Percentiles rank a stretch among this genome's conserved stretches.
phyloP scores from a whole-genome alignment of 2,329 filamentous ascomycete genomes.

The Teratosphaeria gauchensis region DNA sequence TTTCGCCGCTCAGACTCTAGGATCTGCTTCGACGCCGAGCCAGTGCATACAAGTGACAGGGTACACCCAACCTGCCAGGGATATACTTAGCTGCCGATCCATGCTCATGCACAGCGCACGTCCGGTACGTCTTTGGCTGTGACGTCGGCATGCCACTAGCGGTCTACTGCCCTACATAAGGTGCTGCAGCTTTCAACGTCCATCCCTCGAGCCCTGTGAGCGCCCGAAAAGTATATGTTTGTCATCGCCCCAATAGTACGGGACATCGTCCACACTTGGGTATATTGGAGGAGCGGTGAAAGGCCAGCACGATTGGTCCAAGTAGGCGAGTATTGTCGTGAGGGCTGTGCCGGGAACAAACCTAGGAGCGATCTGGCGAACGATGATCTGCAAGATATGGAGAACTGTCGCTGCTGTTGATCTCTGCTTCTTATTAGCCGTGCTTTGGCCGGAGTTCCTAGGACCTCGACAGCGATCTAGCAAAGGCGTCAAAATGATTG shows the following conservation, averaged over 20 bases:
- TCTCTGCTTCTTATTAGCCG: not conserved
- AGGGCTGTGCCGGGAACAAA: slow-evolving; percentile 11
- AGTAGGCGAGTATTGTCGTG: not conserved
- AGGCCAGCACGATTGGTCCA: slow-evolving; percentile 6
- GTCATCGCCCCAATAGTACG: not conserved
- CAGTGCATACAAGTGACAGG: not conserved
- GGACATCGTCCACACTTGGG: not conserved
- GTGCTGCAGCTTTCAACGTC: not conserved
- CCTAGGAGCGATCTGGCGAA: slow-evolving; percentile 13
- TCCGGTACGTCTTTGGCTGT: slow-evolving; percentile 10
- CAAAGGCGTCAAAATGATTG: not conserved
- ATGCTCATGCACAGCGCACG: slow-evolving; percentile 18
- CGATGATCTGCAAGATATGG: slow-evolving; percentile 15
- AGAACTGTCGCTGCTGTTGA: not conserved
- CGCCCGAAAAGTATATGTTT: not conserved
- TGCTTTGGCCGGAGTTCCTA: not conserved
- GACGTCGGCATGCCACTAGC: slow-evolving; percentile 16
- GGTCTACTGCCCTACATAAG: not conserved
- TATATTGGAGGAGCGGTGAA: slow-evolving; percentile 6
- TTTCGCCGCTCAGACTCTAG: not conserved
- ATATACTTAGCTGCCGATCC: slow-evolving; percentile 19
- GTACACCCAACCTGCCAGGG: slow-evolving; percentile 1
- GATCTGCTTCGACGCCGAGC: not conserved
- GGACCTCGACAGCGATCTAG: not conserved
- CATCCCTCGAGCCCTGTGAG: not conserved